phyloP scores from a whole-genome alignment of 192 early-diverging fungal genomes.

The Entomortierella parvispora region DNA sequence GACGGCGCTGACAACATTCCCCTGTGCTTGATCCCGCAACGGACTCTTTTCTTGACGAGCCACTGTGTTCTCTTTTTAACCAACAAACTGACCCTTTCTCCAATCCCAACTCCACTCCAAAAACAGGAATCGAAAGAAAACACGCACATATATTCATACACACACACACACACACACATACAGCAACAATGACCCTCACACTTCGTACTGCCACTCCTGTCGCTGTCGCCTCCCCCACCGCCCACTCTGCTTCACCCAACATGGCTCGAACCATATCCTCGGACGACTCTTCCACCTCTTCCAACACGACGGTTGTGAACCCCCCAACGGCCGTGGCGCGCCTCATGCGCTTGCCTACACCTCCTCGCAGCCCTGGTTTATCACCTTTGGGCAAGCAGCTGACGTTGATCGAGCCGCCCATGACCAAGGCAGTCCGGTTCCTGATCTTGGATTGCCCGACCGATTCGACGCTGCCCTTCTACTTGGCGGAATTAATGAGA shows the following conservation, averaged over 20 bases:
- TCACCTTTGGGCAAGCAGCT: slow-evolving; percentile 69
- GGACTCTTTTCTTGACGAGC: neutral
- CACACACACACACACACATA: no score
- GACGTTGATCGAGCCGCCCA: slow-evolving; percentile 68
- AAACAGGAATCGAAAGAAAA: neutral
- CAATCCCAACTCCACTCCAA: no score
- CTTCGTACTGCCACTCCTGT: slow-evolving; percentile 1
- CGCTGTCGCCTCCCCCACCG: neutral
- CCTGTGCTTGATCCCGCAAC: neutral
- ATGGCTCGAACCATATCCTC: slow-evolving; percentile 20
- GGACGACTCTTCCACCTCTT: slow-evolving; percentile 14
- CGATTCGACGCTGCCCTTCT: slow-evolving; percentile 78
- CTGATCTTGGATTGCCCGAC: slow-evolving; percentile 95
- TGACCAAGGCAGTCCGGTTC: slow-evolving; percentile 75
- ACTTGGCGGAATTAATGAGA: slow-evolving; percentile 76
- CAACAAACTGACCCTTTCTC: no score
- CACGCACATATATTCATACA: no score
- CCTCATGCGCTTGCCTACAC: slow-evolving; percentile 40
- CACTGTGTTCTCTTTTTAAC: no score
- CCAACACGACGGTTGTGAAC: slow-evolving; percentile 9
- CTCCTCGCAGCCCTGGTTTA: slow-evolving; percentile 44
- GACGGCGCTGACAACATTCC: neutral
- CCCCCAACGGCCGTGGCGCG: slow-evolving; percentile 18
- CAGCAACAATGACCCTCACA: slow-evolving; percentile 20
- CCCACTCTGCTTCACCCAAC: neutral